Evolutionary conservation across 2,329 filamentous ascomycete species (phyloP).

Genomic region (Phoma sp.): DNA sequence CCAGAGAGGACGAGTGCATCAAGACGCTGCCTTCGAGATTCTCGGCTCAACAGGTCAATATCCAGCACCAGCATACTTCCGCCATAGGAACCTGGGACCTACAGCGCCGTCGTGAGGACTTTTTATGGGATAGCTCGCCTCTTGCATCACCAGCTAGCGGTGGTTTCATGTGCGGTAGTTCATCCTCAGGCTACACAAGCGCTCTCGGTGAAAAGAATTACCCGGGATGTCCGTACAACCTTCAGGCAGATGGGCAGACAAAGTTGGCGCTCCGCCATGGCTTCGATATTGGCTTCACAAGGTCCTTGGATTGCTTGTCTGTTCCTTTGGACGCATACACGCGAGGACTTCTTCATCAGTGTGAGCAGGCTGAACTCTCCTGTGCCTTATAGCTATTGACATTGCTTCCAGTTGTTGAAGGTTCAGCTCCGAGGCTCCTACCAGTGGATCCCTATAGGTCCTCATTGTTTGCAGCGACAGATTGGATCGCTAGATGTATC

Average conservation of each 20-base stretch:
- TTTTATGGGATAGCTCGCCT: constrained; percentile 16
- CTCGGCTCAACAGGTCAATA: not conserved
- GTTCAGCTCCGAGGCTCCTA: constrained; percentile 30
- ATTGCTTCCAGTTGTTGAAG: constrained; percentile 28
- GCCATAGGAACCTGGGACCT: not conserved
- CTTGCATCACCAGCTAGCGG: constrained; percentile 24
- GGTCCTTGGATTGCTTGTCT: constrained; percentile 35
- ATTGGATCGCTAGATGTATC: constrained; percentile 37
- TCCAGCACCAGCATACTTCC: not conserved
- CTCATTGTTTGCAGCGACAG: constrained; percentile 26
- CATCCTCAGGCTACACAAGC: constrained; percentile 22
- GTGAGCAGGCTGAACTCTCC: constrained; percentile 23
- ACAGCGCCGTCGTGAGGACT: constrained; percentile 5
- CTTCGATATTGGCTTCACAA: constrained; percentile 23
- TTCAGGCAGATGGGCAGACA: constrained; percentile 5
- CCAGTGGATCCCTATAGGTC: constrained; percentile 35
- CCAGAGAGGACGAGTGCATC: constrained; percentile 15
- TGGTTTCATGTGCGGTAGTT: constrained; percentile 21
- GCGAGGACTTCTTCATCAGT: constrained; percentile 34
- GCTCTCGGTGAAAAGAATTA: constrained; percentile 23
- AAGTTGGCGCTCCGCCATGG: constrained; percentile 14
- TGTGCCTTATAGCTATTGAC: not conserved
- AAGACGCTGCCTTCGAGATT: not conserved
- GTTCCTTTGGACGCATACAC: constrained; percentile 28
- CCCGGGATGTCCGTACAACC: constrained; percentile 19